Base-by-base conservation (phyloP, 2,329 filamentous ascomycete species). In the Trichothecium sympodiale region DNA sequence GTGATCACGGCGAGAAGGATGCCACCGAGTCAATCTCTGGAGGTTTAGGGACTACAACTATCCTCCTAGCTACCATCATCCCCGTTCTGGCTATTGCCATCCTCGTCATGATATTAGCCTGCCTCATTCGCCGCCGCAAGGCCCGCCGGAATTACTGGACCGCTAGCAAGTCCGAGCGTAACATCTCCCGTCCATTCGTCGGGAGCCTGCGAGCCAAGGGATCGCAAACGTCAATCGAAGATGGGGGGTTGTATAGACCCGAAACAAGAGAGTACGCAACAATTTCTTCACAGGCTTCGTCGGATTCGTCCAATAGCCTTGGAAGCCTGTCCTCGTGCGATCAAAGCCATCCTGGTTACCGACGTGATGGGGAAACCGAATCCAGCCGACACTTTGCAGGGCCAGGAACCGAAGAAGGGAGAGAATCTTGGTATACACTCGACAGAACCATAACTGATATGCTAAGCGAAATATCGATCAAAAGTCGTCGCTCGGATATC, bases 61-160 rank as follows among this genome's bases (percentile, higher is more conserved):
- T 67, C 16, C 48, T 69, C 5, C 45, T 67, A 12, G 65, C 62
- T 1, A 59, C 63, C 3, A 54, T 69, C 3, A 49, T 70, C 3
- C 65, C 65, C 3, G 43, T 68, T 12, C 41, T 66, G 1, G 46
- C 56, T 15, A 37, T 61, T 9, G 42, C 56, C 0, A 40, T 61
- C 4, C 40, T 57, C 8, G 41, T 57, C 14, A 45, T 57, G 43
- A 40, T 60, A 3, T 40, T 60, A 5, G 40, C 55, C 16, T 61
- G 52, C 39, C 53, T 55, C 36, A 38, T 57, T 29, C 47, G 51
- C 10, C 48, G 59, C 17, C 55, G 54, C 9, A 50, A 52, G 3
- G 45, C 44, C 9, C 49, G 43, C 16, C 47, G 48, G 13, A 52
- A 42, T 10, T 53, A 54, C 29, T 37, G 52, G 3, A 48, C 50